A percentile compares a stretch with the other conserved stretches of the same genome.
Evolutionary conservation across 768 basidiomycete genomes (phyloP).

Genomic region (Termitomyces titanicus): DNA sequence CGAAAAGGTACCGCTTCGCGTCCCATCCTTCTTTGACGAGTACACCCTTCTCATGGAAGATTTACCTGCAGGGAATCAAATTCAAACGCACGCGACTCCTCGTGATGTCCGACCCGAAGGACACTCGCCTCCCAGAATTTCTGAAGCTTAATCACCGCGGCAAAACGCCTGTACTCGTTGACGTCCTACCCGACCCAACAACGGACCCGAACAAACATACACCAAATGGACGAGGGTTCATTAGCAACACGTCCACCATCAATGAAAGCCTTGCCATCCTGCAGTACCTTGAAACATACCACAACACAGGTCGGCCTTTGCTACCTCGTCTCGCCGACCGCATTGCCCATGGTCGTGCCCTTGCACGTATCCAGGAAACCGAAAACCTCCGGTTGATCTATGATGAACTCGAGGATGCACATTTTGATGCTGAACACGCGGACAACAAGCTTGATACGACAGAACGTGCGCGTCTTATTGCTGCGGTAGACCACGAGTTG

Average conservation of each 20-base stretch:
- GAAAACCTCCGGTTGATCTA: constrained; percentile 25
- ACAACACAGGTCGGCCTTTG: constrained; percentile 15
- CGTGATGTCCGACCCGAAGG: constrained; percentile 24
- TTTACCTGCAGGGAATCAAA: constrained; percentile 13
- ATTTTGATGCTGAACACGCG: constrained; percentile 17
- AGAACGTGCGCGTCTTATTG: constrained; percentile 14
- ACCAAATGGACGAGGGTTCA: not conserved
- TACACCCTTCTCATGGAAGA: not conserved
- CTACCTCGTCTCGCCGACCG: constrained; percentile 19
- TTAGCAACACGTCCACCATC: constrained; percentile 10
- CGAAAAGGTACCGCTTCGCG: constrained; percentile 19
- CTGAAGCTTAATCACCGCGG: constrained; percentile 25
- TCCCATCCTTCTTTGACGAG: not conserved
- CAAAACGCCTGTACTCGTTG: constrained; percentile 24
- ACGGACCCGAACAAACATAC: not conserved
- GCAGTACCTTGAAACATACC: constrained; percentile 24
- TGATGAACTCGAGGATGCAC: constrained; percentile 23
- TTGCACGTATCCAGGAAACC: constrained; percentile 23
- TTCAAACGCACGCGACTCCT: constrained; percentile 18
- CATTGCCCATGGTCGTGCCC: constrained; percentile 12
- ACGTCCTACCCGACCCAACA: constrained; percentile 5
- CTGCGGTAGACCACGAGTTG: constrained; percentile 19
- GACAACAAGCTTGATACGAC: constrained; percentile 8
- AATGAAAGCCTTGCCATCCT: constrained; percentile 28
- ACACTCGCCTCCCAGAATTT: constrained; percentile 22